Base-by-base conservation (phyloP, 2,329 filamentous ascomycete species). In the Pseudopithomyces maydicus region DNA sequence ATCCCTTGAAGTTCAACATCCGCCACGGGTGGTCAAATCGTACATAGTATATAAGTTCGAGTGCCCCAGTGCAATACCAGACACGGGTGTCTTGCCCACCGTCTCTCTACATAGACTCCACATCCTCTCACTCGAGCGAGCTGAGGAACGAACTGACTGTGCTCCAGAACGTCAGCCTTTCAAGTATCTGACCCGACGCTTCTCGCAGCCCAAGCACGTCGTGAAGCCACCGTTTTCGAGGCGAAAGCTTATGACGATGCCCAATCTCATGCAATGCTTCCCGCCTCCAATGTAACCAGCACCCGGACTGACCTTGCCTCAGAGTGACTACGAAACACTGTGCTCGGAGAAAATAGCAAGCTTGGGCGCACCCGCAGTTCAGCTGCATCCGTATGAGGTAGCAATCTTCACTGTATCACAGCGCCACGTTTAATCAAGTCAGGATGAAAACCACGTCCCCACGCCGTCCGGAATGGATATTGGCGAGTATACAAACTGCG, bases 171-270 rank as follows among this genome's bases (percentile, higher is more conserved):
- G 23, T 76, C 79, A 33, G 81, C 80, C 39, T 83, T 81, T 61
- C 79, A 81, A 66, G 71, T 69, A 50, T 74, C 75, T 19, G 74
- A 80, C 54, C 78, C 80, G 56, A 73, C 77, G 2, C 75, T 79
- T 26, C 76, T 76, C 11, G 74, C 80, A 52, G 68, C 77, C 29
- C 81, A 83, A 58, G 83, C 82, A 29, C 81, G 81, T 53, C 75
- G 79, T 33, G 79, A 84, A 60, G 91, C 90, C 19, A 88, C 89
- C 67, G 74, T 82, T 45, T 77, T 87, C 39, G 92, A 96, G 74
- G 84, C 84, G 44, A 80, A 83, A 11, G 85, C 87, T 12, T 90
- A 86, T 64, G 81, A 84, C 42, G 76, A 78, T 41, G 85, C 87
- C 11, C 66, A 77, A 22, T 86, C 85, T 35, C 77, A 81, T 68